phyloP scores from a whole-genome alignment of 768 basidiomycete genomes.

The Mycena sanguinolenta region DNA sequence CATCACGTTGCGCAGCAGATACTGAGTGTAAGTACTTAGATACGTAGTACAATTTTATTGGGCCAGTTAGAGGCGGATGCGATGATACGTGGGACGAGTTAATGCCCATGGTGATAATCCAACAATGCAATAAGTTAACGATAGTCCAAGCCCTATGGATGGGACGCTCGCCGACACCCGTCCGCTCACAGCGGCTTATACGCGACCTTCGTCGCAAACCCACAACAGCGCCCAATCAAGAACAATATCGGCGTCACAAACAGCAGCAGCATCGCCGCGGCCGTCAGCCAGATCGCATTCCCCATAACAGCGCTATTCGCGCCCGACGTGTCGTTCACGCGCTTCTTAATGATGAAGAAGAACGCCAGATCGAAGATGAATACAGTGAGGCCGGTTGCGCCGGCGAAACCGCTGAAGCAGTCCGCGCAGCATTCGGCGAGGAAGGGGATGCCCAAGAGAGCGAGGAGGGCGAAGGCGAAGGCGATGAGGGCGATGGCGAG shows the following conservation, averaged over 20 bases:
- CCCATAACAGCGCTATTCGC: conserved; percentile 70
- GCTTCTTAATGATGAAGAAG: conserved; percentile 76
- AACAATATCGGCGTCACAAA: conserved; percentile 59
- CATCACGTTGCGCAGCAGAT: too few relatives aligned
- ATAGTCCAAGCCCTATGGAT: too few relatives aligned
- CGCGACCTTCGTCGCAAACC: conserved; percentile 21
- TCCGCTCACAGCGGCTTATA: conserved; percentile 28
- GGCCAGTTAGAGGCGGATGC: too few relatives aligned
- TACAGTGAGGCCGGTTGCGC: conserved; percentile 69
- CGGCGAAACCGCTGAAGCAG: conserved; percentile 73
- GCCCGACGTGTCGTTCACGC: conserved; percentile 63
- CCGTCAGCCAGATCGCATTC: conserved; percentile 77
- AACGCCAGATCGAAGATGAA: conserved; percentile 81
- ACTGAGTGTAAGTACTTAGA: too few relatives aligned
- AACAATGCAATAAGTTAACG: too few relatives aligned
- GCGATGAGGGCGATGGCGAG: conserved; percentile 59
- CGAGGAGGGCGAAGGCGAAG: conserved; percentile 32
- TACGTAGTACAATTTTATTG: too few relatives aligned
- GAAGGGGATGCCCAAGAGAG: conserved; percentile 54
- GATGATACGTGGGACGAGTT: too few relatives aligned
- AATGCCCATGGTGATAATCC: too few relatives aligned
- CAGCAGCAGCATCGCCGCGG: conserved; percentile 72
- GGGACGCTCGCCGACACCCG: too few relatives aligned
- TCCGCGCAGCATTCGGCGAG: conserved; percentile 74
- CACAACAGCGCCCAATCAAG: conserved; percentile 35